Conservation (phyloP, 2,329 filamentous ascomycete species). For the Coniella vitis region DNA sequence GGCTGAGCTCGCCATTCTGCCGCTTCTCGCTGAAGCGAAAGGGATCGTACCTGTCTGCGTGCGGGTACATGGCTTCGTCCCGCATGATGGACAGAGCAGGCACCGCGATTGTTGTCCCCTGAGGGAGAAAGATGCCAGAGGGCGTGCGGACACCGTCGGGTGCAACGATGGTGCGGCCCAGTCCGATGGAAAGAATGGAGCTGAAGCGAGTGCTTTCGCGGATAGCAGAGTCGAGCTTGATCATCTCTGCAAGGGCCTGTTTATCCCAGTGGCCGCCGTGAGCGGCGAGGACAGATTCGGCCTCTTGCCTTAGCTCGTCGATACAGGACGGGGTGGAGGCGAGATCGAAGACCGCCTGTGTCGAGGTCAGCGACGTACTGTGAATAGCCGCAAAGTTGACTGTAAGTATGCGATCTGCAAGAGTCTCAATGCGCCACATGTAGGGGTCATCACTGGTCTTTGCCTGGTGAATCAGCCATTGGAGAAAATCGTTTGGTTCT, state of each 20-base stretch:
- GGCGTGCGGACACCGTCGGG: conserved; percentile 27
- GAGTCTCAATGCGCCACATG: neutral
- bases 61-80: conserved; percentile 27
- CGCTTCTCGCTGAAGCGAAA: conserved; percentile 27
- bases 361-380: conserved; percentile 32
- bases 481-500: conserved; percentile 18
- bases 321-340: conserved; percentile 24
- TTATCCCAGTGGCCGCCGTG: conserved; percentile 27
- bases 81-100: conserved; percentile 28
- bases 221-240: conserved; percentile 33
- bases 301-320: conserved; percentile 29
- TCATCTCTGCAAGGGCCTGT: conserved; percentile 28
- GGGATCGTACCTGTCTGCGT: conserved; percentile 28
- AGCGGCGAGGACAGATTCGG: conserved; percentile 19
- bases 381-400: conserved; percentile 31
- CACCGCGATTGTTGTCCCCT: conserved; percentile 29
- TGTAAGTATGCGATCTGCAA: conserved; percentile 11
- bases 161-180: conserved; percentile 30
- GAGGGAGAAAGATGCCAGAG: conserved; percentile 26
- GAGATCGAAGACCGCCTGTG: conserved; percentile 31
- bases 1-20: neutral
- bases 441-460: conserved; percentile 8
- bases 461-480: conserved; percentile 13
- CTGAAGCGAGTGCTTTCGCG: conserved; percentile 36
- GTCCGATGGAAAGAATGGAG: conserved; percentile 29